Evolutionary conservation across 2,329 filamentous ascomycete species (phyloP).

Genomic region (Fusarium torulosum): DNA sequence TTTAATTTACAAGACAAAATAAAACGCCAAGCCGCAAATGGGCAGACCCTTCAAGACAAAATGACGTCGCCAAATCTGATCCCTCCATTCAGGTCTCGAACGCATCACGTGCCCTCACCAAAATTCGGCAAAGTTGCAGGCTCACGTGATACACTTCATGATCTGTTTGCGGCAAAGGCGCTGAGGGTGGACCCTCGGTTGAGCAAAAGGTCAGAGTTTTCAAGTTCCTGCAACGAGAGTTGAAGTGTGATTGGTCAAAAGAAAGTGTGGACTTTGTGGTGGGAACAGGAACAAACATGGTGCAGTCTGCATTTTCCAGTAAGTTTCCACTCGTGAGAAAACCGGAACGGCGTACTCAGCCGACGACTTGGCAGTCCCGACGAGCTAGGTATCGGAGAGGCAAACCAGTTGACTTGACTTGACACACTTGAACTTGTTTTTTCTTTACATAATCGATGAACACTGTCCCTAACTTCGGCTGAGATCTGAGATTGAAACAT

Average conservation of each 20-base stretch:
- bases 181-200: conserved; percentile 12
- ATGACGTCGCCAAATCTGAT: conserved; percentile 26
- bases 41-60: neutral
- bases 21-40: conserved; percentile 9
- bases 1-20: conserved; percentile 17
- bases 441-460: conserved; percentile 21
- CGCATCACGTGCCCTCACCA: conserved; percentile 13
- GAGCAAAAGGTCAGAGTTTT: conserved; percentile 31
- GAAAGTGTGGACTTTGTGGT: conserved; percentile 3
- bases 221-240: conserved; percentile 8
- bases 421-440: neutral
- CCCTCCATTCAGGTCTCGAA: neutral
- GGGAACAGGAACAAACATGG: conserved; percentile 16
- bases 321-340: conserved; percentile 10
- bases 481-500: neutral
- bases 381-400: neutral
- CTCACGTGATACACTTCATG: conserved; percentile 31
- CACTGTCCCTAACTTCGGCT: neutral
- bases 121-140: neutral
- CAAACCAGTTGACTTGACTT: neutral
- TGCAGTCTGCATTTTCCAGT: conserved; percentile 7
- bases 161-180: conserved; percentile 24
- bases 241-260: conserved; percentile 22
- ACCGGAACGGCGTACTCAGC: conserved; percentile 17
- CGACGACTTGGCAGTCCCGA: conserved; percentile 6